These are phyloP conservation scores for Mortierella claussenii DNA, from an alignment of 192 early-diverging fungal genomes.

Conservation along the genomic window DNA sequence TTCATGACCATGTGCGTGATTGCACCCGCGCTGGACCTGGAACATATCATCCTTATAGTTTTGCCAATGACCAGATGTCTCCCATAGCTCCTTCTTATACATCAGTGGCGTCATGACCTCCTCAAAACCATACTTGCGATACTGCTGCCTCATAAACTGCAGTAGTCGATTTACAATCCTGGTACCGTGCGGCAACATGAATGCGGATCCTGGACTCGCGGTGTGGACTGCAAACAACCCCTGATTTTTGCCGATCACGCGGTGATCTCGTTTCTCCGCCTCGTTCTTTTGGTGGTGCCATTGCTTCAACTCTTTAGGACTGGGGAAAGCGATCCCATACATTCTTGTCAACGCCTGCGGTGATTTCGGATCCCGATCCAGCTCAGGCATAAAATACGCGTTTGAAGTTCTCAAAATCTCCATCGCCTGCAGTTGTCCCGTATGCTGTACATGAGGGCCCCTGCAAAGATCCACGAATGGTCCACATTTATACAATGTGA, in stretches of 20 bases:
- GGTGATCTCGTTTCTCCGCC: slow-evolving; percentile 73
- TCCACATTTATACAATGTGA: slow-evolving; percentile 77
- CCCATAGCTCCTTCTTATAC: slow-evolving; percentile 94
- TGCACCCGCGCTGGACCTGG: slow-evolving; percentile 61
- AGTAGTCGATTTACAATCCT: slow-evolving; percentile 84
- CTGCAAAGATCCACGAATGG: slow-evolving; percentile 82
- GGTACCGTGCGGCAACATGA: slow-evolving; percentile 81
- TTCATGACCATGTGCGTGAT: slow-evolving; percentile 22
- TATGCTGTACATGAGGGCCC: slow-evolving; percentile 81
- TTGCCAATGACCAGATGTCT: slow-evolving; percentile 94
- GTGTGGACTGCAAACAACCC: slow-evolving; percentile 77
- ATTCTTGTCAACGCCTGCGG: slow-evolving; percentile 72
- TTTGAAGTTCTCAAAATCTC: slow-evolving; percentile 66
- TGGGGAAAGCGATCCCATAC: slow-evolving; percentile 78
- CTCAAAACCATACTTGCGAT: slow-evolving; percentile 79
- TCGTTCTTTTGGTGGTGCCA: slow-evolving; percentile 63
- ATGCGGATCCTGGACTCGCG: slow-evolving; percentile 76
- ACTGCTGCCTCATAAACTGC: slow-evolving; percentile 79
- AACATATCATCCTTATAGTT: slow-evolving; percentile 98
- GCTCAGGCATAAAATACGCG: slow-evolving; percentile 68
- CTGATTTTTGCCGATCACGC: slow-evolving; percentile 74
- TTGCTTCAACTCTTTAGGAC: slow-evolving; percentile 61
- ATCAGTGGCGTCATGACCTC: slow-evolving; percentile 94
- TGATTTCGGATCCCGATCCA: slow-evolving; percentile 54
- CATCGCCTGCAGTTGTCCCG: slow-evolving; percentile 66